These are phyloP conservation scores for Pythium phragmitis DNA, from an alignment of 352 stramenopile genomes.

Conservation along the genomic window DNA sequence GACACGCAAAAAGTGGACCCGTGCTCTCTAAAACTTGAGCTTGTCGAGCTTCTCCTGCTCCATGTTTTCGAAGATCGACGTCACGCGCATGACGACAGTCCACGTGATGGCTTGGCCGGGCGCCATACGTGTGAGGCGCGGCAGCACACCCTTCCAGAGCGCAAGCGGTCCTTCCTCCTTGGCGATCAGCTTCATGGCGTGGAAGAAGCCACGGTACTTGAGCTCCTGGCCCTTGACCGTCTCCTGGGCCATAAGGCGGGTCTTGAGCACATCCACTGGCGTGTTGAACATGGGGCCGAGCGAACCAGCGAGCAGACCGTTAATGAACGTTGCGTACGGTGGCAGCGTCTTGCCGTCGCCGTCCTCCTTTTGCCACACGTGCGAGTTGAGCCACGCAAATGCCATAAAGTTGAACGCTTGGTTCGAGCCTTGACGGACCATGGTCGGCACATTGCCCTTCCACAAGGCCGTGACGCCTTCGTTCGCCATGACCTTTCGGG, in stretches of 20 bases:
- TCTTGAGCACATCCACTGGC: slow-evolving; percentile 96
- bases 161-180: slow-evolving; percentile 93
- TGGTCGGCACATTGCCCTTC: slow-evolving; percentile 95
- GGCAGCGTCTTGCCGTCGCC: slow-evolving; percentile 89
- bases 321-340: slow-evolving; percentile 93
- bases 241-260: slow-evolving; percentile 90
- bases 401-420: slow-evolving; percentile 98
- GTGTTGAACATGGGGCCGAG: slow-evolving; percentile 88
- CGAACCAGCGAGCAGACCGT: slow-evolving; percentile 88
- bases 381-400: slow-evolving; percentile 91
- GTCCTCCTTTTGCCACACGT: slow-evolving; percentile 91
- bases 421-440: slow-evolving; percentile 96
- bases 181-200: slow-evolving; percentile 92
- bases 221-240: slow-evolving; percentile 85
- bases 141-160: slow-evolving; percentile 97
- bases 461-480: slow-evolving; percentile 94
- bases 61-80: slow-evolving; percentile 85
- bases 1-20: background rate
- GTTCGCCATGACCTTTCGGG: slow-evolving; percentile 89
- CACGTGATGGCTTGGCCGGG: slow-evolving; percentile 97
- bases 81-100: slow-evolving; percentile 88
- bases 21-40: slow-evolving; percentile 58
- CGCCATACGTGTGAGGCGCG: slow-evolving; percentile 94
- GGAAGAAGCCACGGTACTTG: slow-evolving; percentile 95
- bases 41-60: slow-evolving; percentile 67